Conservation (phyloP, 2,329 filamentous ascomycete species). For the Dactylonectria estremocensis region DNA sequence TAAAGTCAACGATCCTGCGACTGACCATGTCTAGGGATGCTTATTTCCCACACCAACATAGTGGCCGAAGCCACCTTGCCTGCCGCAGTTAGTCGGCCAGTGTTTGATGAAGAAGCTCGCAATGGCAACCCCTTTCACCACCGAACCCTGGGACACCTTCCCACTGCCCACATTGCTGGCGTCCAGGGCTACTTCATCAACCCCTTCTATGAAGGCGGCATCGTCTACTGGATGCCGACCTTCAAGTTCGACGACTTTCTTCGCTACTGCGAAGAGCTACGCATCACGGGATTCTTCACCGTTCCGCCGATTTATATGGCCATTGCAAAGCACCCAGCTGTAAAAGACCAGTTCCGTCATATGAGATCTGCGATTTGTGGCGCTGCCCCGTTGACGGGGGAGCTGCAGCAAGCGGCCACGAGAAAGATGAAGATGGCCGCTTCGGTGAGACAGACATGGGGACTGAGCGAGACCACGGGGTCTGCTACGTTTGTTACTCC, state of each 20-base stretch:
- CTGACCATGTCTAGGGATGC: conserved; percentile 51
- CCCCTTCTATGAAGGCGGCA: conserved; percentile 59
- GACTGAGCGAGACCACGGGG: conserved; percentile 70
- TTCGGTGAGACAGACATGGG: conserved; percentile 69
- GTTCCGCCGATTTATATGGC: conserved; percentile 74
- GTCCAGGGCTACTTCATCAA: conserved; percentile 61
- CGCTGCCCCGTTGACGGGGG: conserved; percentile 70
- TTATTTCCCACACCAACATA: conserved; percentile 62
- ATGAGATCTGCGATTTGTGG: conserved; percentile 65
- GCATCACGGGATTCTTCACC: conserved; percentile 69
- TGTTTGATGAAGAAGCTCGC: conserved; percentile 46
- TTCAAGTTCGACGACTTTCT: conserved; percentile 73
- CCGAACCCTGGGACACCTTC: conserved; percentile 60
- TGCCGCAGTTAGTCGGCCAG: conserved; percentile 48
- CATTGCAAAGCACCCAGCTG: conserved; percentile 70
- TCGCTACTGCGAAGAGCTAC: conserved; percentile 63
- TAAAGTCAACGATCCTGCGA: background rate
- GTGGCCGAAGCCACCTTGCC: conserved; percentile 56
- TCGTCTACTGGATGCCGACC: conserved; percentile 74
- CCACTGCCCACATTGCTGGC: conserved; percentile 63
- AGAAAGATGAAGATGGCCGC: conserved; percentile 62
- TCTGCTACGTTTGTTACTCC: conserved; percentile 62
- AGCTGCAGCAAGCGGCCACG: conserved; percentile 66
- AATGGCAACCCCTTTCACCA: conserved; percentile 48
- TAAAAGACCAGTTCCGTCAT: conserved; percentile 69